Conservation (phyloP, 2,329 filamentous ascomycete species). For the Mycosphaerella arachidis region DNA sequence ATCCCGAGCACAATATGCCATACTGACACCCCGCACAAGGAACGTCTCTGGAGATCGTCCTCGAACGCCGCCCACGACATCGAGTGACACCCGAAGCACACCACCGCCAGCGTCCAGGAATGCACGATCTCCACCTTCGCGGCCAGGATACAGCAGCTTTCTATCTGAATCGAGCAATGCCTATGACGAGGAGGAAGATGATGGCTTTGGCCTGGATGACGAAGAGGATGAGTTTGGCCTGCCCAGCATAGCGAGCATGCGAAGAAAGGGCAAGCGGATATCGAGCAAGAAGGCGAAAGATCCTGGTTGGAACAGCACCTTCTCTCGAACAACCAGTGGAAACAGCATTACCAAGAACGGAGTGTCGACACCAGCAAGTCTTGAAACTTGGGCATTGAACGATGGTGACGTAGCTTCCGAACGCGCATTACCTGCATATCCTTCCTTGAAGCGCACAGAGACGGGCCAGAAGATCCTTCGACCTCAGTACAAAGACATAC, state of each 20-base stretch:
- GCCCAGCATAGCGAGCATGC: constrained; percentile 87
- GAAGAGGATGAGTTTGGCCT: constrained; percentile 94
- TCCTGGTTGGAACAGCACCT: constrained; percentile 31
- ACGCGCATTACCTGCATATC: constrained; percentile 69
- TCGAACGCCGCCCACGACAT: constrained; percentile 64
- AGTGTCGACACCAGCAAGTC: constrained; percentile 6
- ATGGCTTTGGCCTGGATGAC: constrained; percentile 74
- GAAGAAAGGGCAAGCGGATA: constrained; percentile 59
- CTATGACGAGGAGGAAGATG: constrained; percentile 69
- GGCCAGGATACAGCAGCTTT: constrained; percentile 74
- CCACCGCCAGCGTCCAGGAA: constrained; percentile 53
- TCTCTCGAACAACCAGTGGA: constrained; percentile 16
- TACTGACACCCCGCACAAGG: constrained; percentile 17
- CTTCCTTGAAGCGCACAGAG: constrained; percentile 71
- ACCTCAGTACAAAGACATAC: constrained; percentile 95
- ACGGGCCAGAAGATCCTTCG: constrained; percentile 86
- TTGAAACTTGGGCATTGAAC: constrained; percentile 58
- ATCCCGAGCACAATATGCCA: neutral
- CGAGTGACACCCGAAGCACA: constrained; percentile 50
- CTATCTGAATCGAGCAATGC: constrained; percentile 76
- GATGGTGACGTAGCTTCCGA: constrained; percentile 94
- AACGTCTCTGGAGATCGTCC: constrained; percentile 49
- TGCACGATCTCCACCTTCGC: constrained; percentile 52
- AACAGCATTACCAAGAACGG: constrained; percentile 15
- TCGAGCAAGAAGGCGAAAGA: constrained; percentile 43